Percentiles rank a stretch among this genome's conserved stretches.
Conservation (phyloP, 129 eudicot species). For the Glebionis coronaria region DNA sequence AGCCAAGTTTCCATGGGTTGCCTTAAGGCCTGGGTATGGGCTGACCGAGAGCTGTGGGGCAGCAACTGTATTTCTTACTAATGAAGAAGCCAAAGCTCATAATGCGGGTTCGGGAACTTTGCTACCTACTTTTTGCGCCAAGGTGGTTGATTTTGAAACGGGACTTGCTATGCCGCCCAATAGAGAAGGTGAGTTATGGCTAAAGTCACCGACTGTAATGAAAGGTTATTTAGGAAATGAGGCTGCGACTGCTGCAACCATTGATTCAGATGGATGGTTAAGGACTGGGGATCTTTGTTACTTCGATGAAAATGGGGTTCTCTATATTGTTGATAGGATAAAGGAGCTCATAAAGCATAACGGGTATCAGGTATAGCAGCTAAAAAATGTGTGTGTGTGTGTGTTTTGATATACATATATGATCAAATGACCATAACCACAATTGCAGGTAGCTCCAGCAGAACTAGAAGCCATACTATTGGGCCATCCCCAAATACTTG, state of each 20-base stretch:
- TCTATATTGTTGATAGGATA: slow-evolving; percentile 65
- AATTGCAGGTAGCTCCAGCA: slow-evolving; percentile 84
- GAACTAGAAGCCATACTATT: slow-evolving; percentile 78
- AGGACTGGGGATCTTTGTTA: slow-evolving; percentile 79
- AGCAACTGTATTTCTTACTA: slow-evolving; percentile 44
- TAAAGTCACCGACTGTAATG: slow-evolving; percentile 65
- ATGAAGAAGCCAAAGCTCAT: slow-evolving; percentile 49
- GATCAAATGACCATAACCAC: slow-evolving; percentile 11
- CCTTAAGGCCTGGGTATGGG: slow-evolving; percentile 74
- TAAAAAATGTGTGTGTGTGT: not conserved
- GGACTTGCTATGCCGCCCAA: slow-evolving; percentile 49
- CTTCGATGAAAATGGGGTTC: slow-evolving; percentile 64
- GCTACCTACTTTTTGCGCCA: slow-evolving; percentile 59
- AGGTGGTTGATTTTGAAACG: slow-evolving; percentile 57
- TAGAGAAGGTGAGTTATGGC: slow-evolving; percentile 69
- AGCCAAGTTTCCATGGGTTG: slow-evolving; percentile 67
- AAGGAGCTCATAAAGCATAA: slow-evolving; percentile 87
- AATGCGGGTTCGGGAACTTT: slow-evolving; percentile 49
- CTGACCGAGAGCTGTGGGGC: slow-evolving; percentile 73
- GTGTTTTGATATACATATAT: not conserved
- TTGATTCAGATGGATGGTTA: slow-evolving; percentile 69
- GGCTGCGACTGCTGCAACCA: slow-evolving; percentile 57
- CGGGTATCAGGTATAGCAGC: slow-evolving; percentile 63
- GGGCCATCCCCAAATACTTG: slow-evolving; percentile 68
- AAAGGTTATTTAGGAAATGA: slow-evolving; percentile 64